Base-by-base conservation (phyloP, 2,329 filamentous ascomycete species). In the Cladophialophora chaetospira region DNA sequence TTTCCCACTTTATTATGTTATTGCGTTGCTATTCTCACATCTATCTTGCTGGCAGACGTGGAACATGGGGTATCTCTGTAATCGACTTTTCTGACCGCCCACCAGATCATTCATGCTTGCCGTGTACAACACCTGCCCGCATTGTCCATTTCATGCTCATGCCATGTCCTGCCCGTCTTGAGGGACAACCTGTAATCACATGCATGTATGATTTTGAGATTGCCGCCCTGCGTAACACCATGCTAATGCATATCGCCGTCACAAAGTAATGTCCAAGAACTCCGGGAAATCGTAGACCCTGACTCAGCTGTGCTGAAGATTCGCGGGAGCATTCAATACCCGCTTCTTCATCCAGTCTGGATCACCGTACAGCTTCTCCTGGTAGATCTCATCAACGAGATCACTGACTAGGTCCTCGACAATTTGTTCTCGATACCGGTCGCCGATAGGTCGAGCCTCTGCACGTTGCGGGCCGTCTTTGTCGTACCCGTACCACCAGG, bases 341-440 rank as follows among this genome's bases (percentile, higher is more conserved):
- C 58, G 48, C 33, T 64, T 63, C 53, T 55, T 61, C 64, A 66
- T 66, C 58, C 63, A 66, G 26, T 63, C 58, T 13, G 53, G 31
- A 36, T 64, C 58, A 8, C 57, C 44, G 44, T 63, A 59, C 15
- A 63, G 53, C 40, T 59, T 58, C 55, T 96, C 91, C 46, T 64
- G 60, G 52, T 66, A 66, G 35, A 96, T 89, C 74, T 99, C 94
- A 68, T 99, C 94, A 28, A 97, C 81, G 51, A 99, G 82, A 72
- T 99, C 94, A 71, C 91, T 96, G 26, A 96, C 82, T 21, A 97
- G 80, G 68, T 99, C 94, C 74, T 99, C 94, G 11, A 88, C 91
- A 60, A 99, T 92, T 76, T 97, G 93, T 70, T 99, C 92, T 57
- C 86, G 84, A 72, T 91, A 97, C 28, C 94, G 84, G 60, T 95